Conservation (phyloP, 192 early-diverging fungal species). For the Coemansia sp. region DNA sequence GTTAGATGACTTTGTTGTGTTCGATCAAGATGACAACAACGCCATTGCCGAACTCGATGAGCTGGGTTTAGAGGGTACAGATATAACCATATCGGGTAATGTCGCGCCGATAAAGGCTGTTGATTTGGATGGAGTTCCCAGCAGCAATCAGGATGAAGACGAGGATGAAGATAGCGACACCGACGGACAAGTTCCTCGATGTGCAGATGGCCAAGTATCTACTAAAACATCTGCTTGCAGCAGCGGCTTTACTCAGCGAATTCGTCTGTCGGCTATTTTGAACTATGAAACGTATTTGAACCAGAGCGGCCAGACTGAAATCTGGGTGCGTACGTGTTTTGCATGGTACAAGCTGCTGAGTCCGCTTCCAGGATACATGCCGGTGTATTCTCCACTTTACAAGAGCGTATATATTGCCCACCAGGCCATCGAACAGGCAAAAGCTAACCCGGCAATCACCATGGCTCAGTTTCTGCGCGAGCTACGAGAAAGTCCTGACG, state of each 20-base stretch:
- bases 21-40: constrained; percentile 38
- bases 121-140: constrained; percentile 12
- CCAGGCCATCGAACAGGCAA: constrained; percentile 25
- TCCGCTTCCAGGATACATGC: constrained; percentile 31
- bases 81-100: constrained; percentile 52
- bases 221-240: constrained; percentile 19
- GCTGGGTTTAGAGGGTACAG: constrained; percentile 40
- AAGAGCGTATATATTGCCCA: constrained; percentile 46
- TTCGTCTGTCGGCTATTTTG: constrained; percentile 41
- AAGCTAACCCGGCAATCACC: constrained; percentile 4
- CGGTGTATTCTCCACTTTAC: constrained; percentile 28
- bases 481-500: constrained; percentile 18
- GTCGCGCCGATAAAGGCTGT: constrained; percentile 45
- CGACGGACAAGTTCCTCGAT: constrained; percentile 7
- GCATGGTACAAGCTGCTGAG: constrained; percentile 51
- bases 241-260: constrained; percentile 33
- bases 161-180: constrained; percentile 33
- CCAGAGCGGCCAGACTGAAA: constrained; percentile 23
- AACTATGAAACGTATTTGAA: constrained; percentile 39
- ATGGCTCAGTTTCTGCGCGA: constrained; percentile 21
- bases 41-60: constrained; percentile 42
- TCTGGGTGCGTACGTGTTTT: constrained; percentile 52
- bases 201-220: neutral
- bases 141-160: constrained; percentile 38
- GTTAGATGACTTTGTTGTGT: constrained; percentile 57